phyloP scores from a whole-genome alignment of 139 green algal species.

The Zygnema cylindricum region DNA sequence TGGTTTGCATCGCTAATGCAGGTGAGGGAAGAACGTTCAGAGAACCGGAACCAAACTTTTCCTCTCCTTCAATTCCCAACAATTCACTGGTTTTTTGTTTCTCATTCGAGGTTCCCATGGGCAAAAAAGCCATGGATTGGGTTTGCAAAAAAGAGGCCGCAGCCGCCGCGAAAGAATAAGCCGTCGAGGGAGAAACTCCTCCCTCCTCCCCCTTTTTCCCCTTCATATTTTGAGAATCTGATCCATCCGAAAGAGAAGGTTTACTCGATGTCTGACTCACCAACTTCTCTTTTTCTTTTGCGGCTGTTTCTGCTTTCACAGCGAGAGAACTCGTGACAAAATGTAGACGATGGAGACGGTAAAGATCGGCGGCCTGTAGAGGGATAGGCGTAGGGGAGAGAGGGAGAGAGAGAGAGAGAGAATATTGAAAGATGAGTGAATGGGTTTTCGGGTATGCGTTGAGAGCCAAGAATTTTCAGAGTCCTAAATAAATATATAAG shows the following conservation, averaged over 20 bases:
- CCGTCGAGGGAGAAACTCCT: background rate
- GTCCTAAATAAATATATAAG: too few species aligned
- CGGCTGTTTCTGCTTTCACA: background rate
- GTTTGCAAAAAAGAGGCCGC: background rate
- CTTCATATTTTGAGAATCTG: background rate
- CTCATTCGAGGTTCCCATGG: background rate
- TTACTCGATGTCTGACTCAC: background rate
- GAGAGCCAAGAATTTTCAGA: too few species aligned
- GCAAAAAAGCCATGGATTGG: background rate
- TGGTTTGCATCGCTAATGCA: too few species aligned
- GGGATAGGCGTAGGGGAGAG: background rate
- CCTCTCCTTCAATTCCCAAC: background rate
- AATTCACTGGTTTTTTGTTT: background rate
- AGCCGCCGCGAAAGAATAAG: constrained; percentile 14
- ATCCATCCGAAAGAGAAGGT: background rate
- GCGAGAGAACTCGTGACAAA: constrained; percentile 44
- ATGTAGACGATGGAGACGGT: constrained; percentile 33
- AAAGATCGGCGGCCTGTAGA: constrained; percentile 12
- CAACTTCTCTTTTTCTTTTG: constrained; percentile 14
- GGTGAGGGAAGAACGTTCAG: too few species aligned
- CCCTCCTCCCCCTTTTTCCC: background rate
- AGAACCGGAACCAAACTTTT: too few species aligned
- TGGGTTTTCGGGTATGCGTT: too few species aligned
- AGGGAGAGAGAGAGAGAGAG: constrained; percentile 17
- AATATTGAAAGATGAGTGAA: background rate